Evolutionary conservation across 495 filamentous ascomycete species (phyloP).

Genomic region (Chaetomidium leptoderma): DNA sequence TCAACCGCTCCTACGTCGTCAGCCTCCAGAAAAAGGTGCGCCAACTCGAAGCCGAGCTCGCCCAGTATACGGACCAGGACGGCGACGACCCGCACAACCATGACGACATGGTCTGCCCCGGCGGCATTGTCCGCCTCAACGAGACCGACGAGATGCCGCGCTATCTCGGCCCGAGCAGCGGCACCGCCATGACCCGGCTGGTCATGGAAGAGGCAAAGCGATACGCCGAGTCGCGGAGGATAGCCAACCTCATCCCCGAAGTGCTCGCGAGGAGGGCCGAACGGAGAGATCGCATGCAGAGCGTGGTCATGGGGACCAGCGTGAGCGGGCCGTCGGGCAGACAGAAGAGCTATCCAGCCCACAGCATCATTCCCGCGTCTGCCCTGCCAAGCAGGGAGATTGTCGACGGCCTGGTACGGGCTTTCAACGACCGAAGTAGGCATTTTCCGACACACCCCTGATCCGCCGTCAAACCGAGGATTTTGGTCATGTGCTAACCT

Average conservation of each 20-base stretch:
- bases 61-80: constrained; percentile 57
- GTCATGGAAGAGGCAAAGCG: constrained; percentile 94
- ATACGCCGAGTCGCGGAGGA: constrained; percentile 75
- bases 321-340: constrained; percentile 35
- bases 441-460: neutral
- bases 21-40: constrained; percentile 78
- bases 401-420: constrained; percentile 67
- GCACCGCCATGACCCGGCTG: constrained; percentile 86
- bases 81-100: constrained; percentile 58
- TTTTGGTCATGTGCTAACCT: constrained; percentile 10
- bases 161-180: constrained; percentile 87
- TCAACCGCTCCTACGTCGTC: constrained; percentile 82
- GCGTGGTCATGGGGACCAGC: constrained; percentile 28
- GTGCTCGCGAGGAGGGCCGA: constrained; percentile 36
- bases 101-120: constrained; percentile 76
- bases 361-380: constrained; percentile 67
- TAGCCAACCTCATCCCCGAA: constrained; percentile 81
- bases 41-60: constrained; percentile 68
- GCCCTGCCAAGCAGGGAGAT: constrained; percentile 62
- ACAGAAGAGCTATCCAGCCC: constrained; percentile 65
- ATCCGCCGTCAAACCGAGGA: too few relatives aligned
- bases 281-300: constrained; percentile 35
- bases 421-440: constrained; percentile 77
- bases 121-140: constrained; percentile 73
- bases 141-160: constrained; percentile 76